Evolutionary conservation across 2,329 filamentous ascomycete species (phyloP), one percentile per base, ranked within the genome.

Genomic region (Cladophialophora bantiana): DNA sequence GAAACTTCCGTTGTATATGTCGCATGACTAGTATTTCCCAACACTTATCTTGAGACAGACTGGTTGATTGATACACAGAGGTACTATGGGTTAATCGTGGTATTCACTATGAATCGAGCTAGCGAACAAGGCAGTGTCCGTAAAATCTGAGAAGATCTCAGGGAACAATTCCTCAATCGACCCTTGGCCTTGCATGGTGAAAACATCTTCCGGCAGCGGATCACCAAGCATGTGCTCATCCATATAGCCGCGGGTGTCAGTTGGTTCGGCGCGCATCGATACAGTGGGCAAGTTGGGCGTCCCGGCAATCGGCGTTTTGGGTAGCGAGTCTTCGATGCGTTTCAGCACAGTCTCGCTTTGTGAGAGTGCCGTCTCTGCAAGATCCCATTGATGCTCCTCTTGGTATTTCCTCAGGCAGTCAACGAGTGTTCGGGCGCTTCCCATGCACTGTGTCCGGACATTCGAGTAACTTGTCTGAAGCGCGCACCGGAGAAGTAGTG

Each of bases 321-420:
- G 68, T 34, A 73, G 32, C n/a, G 67, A 60, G 35, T 73, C 71
- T 56, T 73, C 71, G 64, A 73, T 68, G 0, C 66, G 57, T 35
- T 68, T 79, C 69, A 82, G 75, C 60, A 82, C 79, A 34, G 77
- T 76, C 65, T 82, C 81, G 72, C 80, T 82, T 71, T 82, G 79
- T 48, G 86, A 83, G 3, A 86, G 74, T 53, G 83, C 85, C 74
- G 85, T 85, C 57, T 83, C 81, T 7, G 84, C 84, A 7, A 86
- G 79, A 68, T 86, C 84, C 84, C 84, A 86, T 58, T 83, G 81
- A 70, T 84, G 81, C 59, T 84, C 81, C 35, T 82, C 80, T 13
- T 79, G 77, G 26, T 83, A 82, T 55, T 78, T 77, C 48, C 81
- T 80, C 7, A 85, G 79, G 36, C 83, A 80, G 7, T 78, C 77